Conservation (phyloP, 345 rosid species). For the Erodium maritimum region DNA sequence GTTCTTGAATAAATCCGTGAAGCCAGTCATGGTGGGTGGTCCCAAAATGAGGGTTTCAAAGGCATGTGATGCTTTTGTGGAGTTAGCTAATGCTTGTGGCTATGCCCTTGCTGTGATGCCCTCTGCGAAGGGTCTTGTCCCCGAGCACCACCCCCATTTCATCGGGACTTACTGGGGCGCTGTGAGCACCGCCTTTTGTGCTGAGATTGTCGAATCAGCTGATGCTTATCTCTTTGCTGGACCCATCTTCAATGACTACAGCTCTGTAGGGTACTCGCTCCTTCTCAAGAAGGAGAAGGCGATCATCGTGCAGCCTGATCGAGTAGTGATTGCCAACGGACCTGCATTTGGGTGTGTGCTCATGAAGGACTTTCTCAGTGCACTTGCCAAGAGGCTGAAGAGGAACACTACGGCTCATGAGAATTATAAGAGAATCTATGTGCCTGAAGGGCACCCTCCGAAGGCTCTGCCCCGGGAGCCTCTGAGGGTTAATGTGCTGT, state of each 20-base stretch:
- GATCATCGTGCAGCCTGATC: conserved; percentile 57
- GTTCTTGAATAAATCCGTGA: conserved; percentile 69
- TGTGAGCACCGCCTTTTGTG: conserved; percentile 63
- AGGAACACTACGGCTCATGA: conserved; percentile 46
- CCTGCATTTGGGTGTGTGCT: conserved; percentile 68
- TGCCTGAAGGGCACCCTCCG: conserved; percentile 48
- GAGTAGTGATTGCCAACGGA: conserved; percentile 52
- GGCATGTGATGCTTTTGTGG: conserved; percentile 43
- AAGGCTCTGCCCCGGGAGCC: conserved; percentile 44
- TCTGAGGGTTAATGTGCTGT: conserved; percentile 63
- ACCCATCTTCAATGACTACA: conserved; percentile 69
- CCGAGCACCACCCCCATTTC: conserved; percentile 67
- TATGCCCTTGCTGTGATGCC: conserved; percentile 64
- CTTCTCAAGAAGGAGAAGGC: conserved; percentile 85
- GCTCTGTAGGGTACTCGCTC: conserved; percentile 74
- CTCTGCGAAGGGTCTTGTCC: conserved; percentile 58
- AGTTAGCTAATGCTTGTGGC: conserved; percentile 55
- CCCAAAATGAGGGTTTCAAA: conserved; percentile 54
- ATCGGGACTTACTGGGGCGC: conserved; percentile 83
- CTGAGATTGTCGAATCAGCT: conserved; percentile 77
- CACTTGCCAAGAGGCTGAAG: conserved; percentile 45
- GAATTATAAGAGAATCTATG: conserved; percentile 63
- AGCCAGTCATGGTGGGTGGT: conserved; percentile 66
- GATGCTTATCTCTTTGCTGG: conserved; percentile 81
- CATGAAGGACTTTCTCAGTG: conserved; percentile 64